phyloP scores from a whole-genome alignment of 2,329 filamentous ascomycete species.

The Fusarium bactridioides region DNA sequence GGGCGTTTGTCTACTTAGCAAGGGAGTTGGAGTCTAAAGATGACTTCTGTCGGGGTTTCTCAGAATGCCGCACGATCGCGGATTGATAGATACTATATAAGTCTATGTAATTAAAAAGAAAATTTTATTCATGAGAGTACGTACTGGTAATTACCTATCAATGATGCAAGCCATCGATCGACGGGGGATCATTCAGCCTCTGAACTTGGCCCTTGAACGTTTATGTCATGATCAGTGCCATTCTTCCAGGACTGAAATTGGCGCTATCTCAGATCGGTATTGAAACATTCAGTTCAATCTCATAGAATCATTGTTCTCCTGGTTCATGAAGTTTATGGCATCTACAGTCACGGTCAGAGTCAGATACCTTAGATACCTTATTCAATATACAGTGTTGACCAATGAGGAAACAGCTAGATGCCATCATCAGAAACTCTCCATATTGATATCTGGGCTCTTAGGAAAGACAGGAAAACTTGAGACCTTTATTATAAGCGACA shows the following conservation, averaged over 20 bases:
- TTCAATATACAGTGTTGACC: not conserved
- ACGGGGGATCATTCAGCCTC: not conserved
- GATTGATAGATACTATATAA: constrained; percentile 23
- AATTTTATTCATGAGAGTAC: not conserved
- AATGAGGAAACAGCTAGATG: constrained; percentile 3
- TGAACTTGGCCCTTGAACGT: not conserved
- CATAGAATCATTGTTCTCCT: not conserved
- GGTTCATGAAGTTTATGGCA: not conserved
- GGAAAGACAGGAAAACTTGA: not conserved
- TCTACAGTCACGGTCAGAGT: not conserved
- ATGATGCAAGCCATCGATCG: not conserved
- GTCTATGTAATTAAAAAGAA: constrained; percentile 30
- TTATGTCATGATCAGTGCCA: not conserved
- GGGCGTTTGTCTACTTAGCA: constrained; percentile 41
- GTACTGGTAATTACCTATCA: not conserved
- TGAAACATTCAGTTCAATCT: not conserved
- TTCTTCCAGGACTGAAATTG: not conserved
- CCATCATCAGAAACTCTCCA: constrained; percentile 2
- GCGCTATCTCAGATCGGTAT: not conserved
- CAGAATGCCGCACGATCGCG: constrained; percentile 23
- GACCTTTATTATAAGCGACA: not conserved
- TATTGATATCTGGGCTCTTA: not conserved
- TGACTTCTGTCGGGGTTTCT: constrained; percentile 13
- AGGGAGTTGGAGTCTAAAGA: constrained; percentile 36
- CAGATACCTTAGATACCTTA: not conserved